Base-by-base conservation (phyloP, 306 rosid genomes). In the Citrullus colocynthis region DNA sequence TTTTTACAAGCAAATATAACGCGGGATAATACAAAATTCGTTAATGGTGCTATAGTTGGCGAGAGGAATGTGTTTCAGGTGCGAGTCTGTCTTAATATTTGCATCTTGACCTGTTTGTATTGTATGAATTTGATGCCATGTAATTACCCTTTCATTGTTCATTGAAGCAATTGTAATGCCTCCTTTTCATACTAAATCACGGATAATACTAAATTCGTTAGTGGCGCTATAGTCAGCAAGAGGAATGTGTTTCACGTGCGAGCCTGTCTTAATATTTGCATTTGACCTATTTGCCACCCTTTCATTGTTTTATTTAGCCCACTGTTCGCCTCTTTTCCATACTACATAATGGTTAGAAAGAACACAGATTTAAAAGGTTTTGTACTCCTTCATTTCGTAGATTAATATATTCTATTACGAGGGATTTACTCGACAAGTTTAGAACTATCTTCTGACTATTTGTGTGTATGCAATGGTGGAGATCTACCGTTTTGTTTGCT, bases 1-100 rank as follows among this genome's bases (percentile, higher is more conserved):
- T 95, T 95, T 82, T 75, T 95, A 75, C 97, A 95, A 80, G 90
- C 99, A 60, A 95, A 95, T 82, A 95, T 95, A 78, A 95, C 97
- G 0, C 97, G 97, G 6, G 99, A 95, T 82, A 95, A 95, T 81
- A 92, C 99, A 57, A 92, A 88, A 74, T 95, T 95, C 81, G 92
- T 95, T 69, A 95, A 95, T 81, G 99, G 97, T 39, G 74, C 99
- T 75, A 80, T 95, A 21, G 89, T 95, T 63, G 99, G 99, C 63
- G 82, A 83, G 55, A 89, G 97, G 77, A 86, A 92, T 82, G 91
- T 95, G 79, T 90, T 92, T 86, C 99, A 95, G 99, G 99, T 95
- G 54, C 79, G 76, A 52, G 55, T 37, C 20, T 16, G 17, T 51
- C 45, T 20, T 78, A 21, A 45, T 44, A 28, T 28, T 12, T 70